Conservation (phyloP, 2,329 filamentous ascomycete species). For the Venturia nashicola region DNA sequence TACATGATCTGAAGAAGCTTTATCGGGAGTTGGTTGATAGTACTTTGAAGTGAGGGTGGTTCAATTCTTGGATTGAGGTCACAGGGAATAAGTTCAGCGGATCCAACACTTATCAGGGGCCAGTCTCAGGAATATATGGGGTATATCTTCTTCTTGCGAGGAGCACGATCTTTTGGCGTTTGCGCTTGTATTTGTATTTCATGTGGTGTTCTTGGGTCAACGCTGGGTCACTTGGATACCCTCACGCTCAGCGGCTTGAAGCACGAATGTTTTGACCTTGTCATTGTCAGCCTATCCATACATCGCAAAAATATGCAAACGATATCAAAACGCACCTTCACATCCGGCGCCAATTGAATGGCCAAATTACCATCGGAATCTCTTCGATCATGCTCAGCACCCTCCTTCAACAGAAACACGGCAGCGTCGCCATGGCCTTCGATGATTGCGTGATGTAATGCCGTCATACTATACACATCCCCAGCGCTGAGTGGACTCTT, state of each 20-base stretch:
- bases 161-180: not conserved
- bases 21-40: constrained; percentile 53
- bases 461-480: constrained; percentile 72
- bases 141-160: not conserved
- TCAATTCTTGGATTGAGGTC: not conserved
- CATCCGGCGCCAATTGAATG: constrained; percentile 75
- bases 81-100: not conserved
- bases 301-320: not conserved
- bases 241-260: constrained; percentile 69
- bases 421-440: constrained; percentile 73
- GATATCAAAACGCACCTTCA: constrained; percentile 46
- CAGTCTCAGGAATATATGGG: not conserved
- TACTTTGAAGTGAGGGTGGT: not conserved
- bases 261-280: constrained; percentile 65
- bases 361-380: constrained; percentile 59
- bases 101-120: not conserved
- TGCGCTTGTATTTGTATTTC: not conserved
- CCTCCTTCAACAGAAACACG: constrained; percentile 67
- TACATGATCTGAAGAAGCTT: constrained; percentile 89
- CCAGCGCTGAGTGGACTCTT: constrained; percentile 72
- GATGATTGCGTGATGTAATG: constrained; percentile 76
- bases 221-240: constrained; percentile 51
- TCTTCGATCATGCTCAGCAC: constrained; percentile 69
- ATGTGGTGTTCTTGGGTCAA: not conserved
- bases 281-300: not conserved